Base-by-base conservation (phyloP, 2,329 filamentous ascomycete species). In the Penicillium sp. region DNA sequence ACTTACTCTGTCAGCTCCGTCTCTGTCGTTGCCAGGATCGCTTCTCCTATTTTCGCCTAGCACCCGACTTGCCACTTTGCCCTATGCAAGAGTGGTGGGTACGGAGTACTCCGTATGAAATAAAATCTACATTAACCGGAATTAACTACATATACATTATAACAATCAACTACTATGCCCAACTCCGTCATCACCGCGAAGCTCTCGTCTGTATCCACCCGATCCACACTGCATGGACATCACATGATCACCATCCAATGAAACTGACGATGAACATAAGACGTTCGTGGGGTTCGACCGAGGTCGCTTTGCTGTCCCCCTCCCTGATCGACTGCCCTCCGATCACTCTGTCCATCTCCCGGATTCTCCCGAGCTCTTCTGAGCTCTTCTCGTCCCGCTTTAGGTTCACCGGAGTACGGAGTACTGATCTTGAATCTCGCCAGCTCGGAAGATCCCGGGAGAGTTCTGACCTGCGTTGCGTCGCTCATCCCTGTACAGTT, bases 201-300 rank as follows among this genome's bases (percentile, higher is more conserved):
- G n/a, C n/a, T n/a, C n/a, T n/a, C n/a, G n/a, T n/a, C n/a, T n/a
- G n/a, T n/a, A n/a, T n/a, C 24, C 24, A 28, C 24, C 24, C 5
- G 24, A 18, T 29, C 40, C n/a, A 29, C 40, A 2, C 14, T 43
- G 24, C 57, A 51, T 52, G 8, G 2, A 24, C 49, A 63, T 69
- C 62, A 67, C 62, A 63, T 69, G 66, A 68, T 62, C 46, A 44
- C 31, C 50, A 18, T 2, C 61, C 61, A 63, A 62, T 62, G 3
- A 50, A n/a, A 44, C 19, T 5, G 9, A 8, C 24, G 19, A 29
- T 51, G 36, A 62, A 52, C 46, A 48, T 61, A 45, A 57, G 43
- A 50, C 23, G 24, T 28, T 18, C 42, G 43, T 49, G 34, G 44
- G 31, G 21, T 46, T 51, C 14, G 23, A 8, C 26, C 23, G 29